Conservation (phyloP, 371 early-diverging fungal genomes). For the Globomyces sp. region DNA sequence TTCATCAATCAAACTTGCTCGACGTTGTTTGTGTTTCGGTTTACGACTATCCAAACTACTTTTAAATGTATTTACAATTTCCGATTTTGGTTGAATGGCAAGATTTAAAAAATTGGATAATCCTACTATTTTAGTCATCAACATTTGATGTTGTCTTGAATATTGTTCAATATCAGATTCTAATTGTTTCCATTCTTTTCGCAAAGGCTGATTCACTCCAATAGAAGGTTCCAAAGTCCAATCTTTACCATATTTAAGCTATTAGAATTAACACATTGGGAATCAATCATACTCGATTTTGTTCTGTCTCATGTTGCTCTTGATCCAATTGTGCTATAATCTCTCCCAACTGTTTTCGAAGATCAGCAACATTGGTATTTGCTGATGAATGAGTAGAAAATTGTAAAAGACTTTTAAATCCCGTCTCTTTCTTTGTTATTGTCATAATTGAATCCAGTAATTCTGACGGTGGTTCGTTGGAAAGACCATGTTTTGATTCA, state of each 20-base stretch:
- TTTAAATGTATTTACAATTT: background rate
- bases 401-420: constrained; percentile 41
- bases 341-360: constrained; percentile 53
- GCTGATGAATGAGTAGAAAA: constrained; percentile 59
- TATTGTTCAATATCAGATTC: background rate
- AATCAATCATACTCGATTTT: constrained; percentile 56
- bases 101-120: background rate
- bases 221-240: constrained; percentile 84
- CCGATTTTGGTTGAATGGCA: background rate
- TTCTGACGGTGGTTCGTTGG: constrained; percentile 51
- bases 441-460: constrained; percentile 61
- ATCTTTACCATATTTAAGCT: constrained; percentile 55
- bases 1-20: constrained; percentile 38
- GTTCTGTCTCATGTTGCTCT: constrained; percentile 85
- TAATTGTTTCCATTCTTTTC: background rate
- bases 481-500: background rate
- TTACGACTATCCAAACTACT: background rate
- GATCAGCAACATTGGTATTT: constrained; percentile 47
- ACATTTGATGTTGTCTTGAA: background rate
- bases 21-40: background rate
- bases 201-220: constrained; percentile 13
- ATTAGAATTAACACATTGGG: constrained; percentile 46
- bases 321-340: constrained; percentile 66
- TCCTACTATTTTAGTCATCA: background rate
- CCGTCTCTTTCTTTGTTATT: constrained; percentile 54